Evolutionary conservation across 1,139 yeast genomes (phyloP).

Genomic region (Lodderomyces oxycetoniae): DNA sequence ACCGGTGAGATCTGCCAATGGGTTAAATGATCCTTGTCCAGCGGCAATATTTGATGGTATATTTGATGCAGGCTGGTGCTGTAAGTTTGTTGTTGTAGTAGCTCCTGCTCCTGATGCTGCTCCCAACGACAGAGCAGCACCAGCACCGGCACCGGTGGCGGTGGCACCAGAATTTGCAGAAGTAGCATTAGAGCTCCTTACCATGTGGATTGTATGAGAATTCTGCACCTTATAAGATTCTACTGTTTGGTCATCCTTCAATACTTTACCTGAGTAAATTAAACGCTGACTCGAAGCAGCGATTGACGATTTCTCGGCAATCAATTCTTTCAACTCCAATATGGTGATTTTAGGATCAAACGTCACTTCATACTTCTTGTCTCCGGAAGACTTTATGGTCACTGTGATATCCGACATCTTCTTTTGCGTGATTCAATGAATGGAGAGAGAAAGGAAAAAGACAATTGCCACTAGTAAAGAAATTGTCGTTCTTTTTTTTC

Average conservation of each 20-base stretch:
- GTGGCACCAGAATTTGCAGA: slow-evolving; percentile 4
- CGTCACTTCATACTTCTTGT: slow-evolving; percentile 66
- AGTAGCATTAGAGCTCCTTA: slow-evolving; percentile 53
- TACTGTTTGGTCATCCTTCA: slow-evolving; percentile 76
- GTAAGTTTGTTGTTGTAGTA: slow-evolving; percentile 16
- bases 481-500: too few species aligned
- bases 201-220: slow-evolving; percentile 87
- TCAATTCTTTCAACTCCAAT: slow-evolving; percentile 60
- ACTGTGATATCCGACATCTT: slow-evolving; percentile 25
- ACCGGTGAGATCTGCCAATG: slow-evolving; percentile 86
- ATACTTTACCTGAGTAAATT: slow-evolving; percentile 89
- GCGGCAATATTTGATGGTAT: slow-evolving; percentile 78
- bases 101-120: slow-evolving; percentile 5
- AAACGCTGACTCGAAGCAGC: slow-evolving; percentile 78
- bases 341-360: slow-evolving; percentile 55
- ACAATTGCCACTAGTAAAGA: too few species aligned
- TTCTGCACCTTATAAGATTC: slow-evolving; percentile 73
- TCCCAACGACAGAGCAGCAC: slow-evolving; percentile 7
- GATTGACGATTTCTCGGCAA: slow-evolving; percentile 57
- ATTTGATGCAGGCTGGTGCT: slow-evolving; percentile 12
- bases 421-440: too few species aligned
- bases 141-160: slow-evolving; percentile 9
- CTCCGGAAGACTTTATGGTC: slow-evolving; percentile 61
- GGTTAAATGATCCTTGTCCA: slow-evolving; percentile 86
- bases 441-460: too few species aligned